A percentile compares a stretch with the other conserved stretches of the same genome.
phyloP scores from a whole-genome alignment of 2,329 filamentous ascomycete species.

The Rosellinia necatrix region DNA sequence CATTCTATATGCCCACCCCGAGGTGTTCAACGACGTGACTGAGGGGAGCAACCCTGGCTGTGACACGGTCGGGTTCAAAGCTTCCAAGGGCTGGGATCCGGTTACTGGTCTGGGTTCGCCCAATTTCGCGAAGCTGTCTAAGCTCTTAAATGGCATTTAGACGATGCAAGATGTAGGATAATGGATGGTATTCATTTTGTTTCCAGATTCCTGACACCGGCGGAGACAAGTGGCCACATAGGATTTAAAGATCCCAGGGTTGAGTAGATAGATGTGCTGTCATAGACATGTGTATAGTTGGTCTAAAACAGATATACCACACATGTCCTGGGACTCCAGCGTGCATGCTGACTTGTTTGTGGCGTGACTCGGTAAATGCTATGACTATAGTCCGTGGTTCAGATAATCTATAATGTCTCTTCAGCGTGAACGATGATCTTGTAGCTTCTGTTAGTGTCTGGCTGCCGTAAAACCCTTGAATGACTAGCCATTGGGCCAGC shows the following conservation, averaged over 20 bases:
- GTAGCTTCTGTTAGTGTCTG: too few relatives aligned
- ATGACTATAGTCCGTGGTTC: too few relatives aligned
- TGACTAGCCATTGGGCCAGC: too few relatives aligned
- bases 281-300: too few relatives aligned
- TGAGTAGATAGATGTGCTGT: too few relatives aligned
- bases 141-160: slow-evolving; percentile 23
- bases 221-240: neutral
- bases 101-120: slow-evolving; percentile 44
- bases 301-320: too few relatives aligned
- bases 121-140: slow-evolving; percentile 26
- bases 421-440: too few relatives aligned
- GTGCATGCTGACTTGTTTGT: too few relatives aligned
- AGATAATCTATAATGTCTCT: too few relatives aligned
- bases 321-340: too few relatives aligned
- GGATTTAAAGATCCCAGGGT: neutral
- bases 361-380: too few relatives aligned
- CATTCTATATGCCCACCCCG: slow-evolving; percentile 52
- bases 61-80: slow-evolving; percentile 48
- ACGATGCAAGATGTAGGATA: neutral
- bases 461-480: too few relatives aligned
- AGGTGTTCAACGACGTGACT: slow-evolving; percentile 47
- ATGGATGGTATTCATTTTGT: neutral
- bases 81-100: slow-evolving; percentile 48
- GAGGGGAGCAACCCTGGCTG: slow-evolving; percentile 45
- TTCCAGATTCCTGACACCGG: neutral